phyloP scores from a whole-genome alignment of 768 basidiomycete genomes.

The Mycena kentingensis region DNA sequence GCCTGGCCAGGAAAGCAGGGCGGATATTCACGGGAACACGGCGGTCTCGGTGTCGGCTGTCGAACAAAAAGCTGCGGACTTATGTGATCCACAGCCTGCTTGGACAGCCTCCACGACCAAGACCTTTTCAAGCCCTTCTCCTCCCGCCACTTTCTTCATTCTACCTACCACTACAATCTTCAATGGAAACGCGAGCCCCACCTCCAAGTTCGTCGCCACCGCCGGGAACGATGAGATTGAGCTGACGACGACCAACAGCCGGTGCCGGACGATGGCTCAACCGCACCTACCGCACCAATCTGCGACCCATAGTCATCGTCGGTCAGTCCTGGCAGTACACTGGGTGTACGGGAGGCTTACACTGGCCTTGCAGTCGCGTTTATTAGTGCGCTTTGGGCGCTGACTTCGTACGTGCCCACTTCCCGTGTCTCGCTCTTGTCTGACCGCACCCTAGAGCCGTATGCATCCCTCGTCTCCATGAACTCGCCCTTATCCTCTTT shows the following conservation, averaged over 20 bases:
- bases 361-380: constrained; percentile 26
- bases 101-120: constrained; percentile 2
- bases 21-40: too few relatives aligned
- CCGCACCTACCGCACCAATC: constrained; percentile 52
- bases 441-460: constrained; percentile 32
- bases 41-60: background rate
- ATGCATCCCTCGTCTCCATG: constrained; percentile 22
- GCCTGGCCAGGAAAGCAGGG: too few relatives aligned
- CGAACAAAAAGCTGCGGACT: background rate
- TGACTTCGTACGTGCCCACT: constrained; percentile 56
- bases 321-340: constrained; percentile 29
- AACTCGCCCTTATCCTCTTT: background rate
- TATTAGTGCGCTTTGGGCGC: constrained; percentile 57
- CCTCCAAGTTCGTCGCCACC: constrained; percentile 39
- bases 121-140: constrained; percentile 1
- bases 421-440: background rate
- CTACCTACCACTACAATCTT: background rate
- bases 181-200: constrained; percentile 43
- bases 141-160: background rate
- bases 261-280: constrained; percentile 59
- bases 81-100: background rate
- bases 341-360: constrained; percentile 18
- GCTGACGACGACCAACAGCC: constrained; percentile 31
- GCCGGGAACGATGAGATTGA: background rate
- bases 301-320: constrained; percentile 62